Base-by-base conservation (phyloP, 176 grass and related monocot species). In the Neostapfia colusana region DNA sequence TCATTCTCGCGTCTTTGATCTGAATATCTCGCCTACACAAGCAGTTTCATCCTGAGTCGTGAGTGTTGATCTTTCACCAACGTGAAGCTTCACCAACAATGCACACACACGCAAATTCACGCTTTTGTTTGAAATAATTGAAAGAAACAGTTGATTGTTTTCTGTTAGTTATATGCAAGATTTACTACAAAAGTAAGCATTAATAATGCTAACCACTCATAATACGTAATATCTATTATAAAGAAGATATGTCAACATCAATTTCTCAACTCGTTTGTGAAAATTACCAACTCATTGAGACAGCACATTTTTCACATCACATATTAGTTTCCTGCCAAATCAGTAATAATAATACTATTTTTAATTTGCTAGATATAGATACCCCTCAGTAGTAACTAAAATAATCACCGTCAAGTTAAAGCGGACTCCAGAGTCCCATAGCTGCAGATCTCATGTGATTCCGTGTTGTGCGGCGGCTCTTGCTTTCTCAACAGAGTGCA, bases 391-490 rank as follows among this genome's bases (percentile, higher is more conserved):
- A 74, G 17, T 49, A 49, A 31, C 3, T 31, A 31, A 31, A 62
- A 17, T 56, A 61, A 27, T 79, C 7, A 4, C 3, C 10, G 34
- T 79, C 17, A 58, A 67, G 36, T 35, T 24, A 46, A 60, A 35
- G 34, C 0, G 16, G 23, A 69, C 41, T 42, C 6, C 8, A 7
- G 38, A 58, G 40, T 68, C 16, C 40, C 14, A 21, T 73, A 24
- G 34, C 9, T 64, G 27, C 39, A 74, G 44, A 40, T 68, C 21
- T 41, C 76, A 59, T 60, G 63, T 42, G 13, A 75, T 42, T 75
- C 49, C 3, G 63, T 75, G 9, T 63, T 70, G 11, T 34, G 60
- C 10, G 36, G 72, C 37, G 37, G 14, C 84, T 64, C 57, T 81
- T 75, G 12, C 36, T 70, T 12, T 25, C 3, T 45, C 34, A 65